Evolutionary conservation across 768 basidiomycete species (phyloP), one percentile per base, ranked within the genome.

Genomic region (Leccinum incarnatum): DNA sequence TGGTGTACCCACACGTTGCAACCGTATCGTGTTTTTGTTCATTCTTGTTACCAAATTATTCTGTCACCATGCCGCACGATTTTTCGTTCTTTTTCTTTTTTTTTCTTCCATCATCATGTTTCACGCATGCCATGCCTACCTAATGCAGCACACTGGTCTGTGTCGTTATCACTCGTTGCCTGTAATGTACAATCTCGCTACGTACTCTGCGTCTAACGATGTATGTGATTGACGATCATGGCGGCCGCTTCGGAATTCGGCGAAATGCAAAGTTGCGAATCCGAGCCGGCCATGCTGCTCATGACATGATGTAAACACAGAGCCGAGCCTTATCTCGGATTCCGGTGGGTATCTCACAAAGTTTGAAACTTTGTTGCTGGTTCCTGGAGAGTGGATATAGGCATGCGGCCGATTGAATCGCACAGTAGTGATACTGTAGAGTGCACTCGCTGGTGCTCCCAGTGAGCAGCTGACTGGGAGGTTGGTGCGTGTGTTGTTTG

Each of bases 401-500:
- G 15, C 21, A 36, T 3, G 14, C 42, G 27, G 32, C 32, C 40
- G 23, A 36, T 45, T 5, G 25, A 27, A 15, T 37, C 34, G 29
- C 30, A 42, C 5, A 23, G 15, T 15, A 36, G 21, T 29, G 30
- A 32, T 11, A 8, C 1, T n/a, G 29, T 29, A 29, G 29, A 42
- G n/a, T 19, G n/a, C n/a, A 15, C 14, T 36, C 34, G 14, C 34
- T 36, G 32, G 12, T 34, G 32, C 32, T 34, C 32, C 12, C 32
- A 37, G 15, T 2, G 15, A 37, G 36, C 36, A 37, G 15, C 36
- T 36, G 3, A 29, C 29, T 9, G 29, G 29, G 29, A 37, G 37
- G 37, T 36, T 37, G n/a, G 4, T 19, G 51, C 54, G 59, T 60
- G 57, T 23, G 8, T 58, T 73, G 47, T 72, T 73, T 74, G 29